Evolutionary conservation across 2,329 filamentous ascomycete species (phyloP).

Genomic region (Phoma herbarum): DNA sequence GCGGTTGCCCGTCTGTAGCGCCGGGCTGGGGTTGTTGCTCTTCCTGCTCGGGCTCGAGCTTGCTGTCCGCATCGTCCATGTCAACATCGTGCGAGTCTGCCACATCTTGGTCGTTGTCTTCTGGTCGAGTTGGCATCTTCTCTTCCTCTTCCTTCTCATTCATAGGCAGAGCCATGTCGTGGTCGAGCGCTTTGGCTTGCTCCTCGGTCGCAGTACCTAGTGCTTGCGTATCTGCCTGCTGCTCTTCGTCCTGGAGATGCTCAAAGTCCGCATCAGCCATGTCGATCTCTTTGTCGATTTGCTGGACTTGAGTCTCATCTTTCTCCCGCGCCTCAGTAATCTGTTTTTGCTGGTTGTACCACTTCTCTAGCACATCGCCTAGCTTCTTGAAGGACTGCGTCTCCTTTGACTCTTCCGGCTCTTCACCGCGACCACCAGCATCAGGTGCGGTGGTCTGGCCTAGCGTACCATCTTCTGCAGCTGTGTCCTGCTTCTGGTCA

Average conservation of each 20-base stretch:
- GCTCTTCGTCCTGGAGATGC: conserved; percentile 85
- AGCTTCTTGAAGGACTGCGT: conserved; percentile 90
- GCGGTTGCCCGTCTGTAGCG: conserved; percentile 48
- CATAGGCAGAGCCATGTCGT: conserved; percentile 84
- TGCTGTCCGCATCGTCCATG: conserved; percentile 53
- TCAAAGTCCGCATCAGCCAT: conserved; percentile 87
- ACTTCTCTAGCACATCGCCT: conserved; percentile 89
- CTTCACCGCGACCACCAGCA: conserved; percentile 49
- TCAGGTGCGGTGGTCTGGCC: conserved; percentile 48
- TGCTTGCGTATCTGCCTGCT: conserved; percentile 86
- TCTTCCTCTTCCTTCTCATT: conserved; percentile 60
- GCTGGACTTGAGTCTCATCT: conserved; percentile 60
- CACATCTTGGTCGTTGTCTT: conserved; percentile 42
- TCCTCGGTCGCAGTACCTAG: conserved; percentile 89
- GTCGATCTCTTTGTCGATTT: conserved; percentile 67
- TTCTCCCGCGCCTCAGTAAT: conserved; percentile 65
- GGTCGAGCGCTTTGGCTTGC: conserved; percentile 83
- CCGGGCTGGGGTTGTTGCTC: conserved; percentile 39
- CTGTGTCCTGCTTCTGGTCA: conserved; percentile 69
- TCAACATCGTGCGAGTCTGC: conserved; percentile 50
- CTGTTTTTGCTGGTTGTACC: conserved; percentile 87
- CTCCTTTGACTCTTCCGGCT: conserved; percentile 54
- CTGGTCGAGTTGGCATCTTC: conserved; percentile 44
- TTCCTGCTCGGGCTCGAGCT: conserved; percentile 36
- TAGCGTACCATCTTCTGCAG: conserved; percentile 68